Percentiles rank a stretch among this genome's conserved stretches.
Conservation (phyloP, 371 early-diverging fungal species). For the Actinomucor elegans region DNA sequence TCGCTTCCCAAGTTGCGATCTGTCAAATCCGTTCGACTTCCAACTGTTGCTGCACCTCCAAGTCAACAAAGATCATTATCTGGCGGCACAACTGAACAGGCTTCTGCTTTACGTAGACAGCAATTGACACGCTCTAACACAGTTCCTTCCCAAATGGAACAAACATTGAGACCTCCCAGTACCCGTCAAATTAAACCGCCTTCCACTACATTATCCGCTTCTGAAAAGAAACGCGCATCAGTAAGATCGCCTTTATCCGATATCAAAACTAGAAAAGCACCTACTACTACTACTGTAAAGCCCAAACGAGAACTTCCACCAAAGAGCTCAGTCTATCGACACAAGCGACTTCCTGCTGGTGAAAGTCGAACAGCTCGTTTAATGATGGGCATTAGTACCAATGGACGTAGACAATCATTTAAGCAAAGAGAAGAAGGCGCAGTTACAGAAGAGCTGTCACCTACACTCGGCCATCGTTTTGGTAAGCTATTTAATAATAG, state of each 20-base stretch:
- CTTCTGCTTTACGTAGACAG: neutral
- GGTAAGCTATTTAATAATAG: neutral
- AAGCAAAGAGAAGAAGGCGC: conserved; percentile 12
- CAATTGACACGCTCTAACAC: conserved; percentile 23
- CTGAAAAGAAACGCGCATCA: neutral
- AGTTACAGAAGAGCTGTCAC: neutral
- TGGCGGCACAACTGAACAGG: neutral
- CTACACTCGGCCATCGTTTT: conserved; percentile 13
- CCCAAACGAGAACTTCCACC: conserved; percentile 18
- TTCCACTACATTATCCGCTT: neutral
- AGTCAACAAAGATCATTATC: neutral
- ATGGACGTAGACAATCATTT: conserved; percentile 24
- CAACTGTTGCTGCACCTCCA: neutral
- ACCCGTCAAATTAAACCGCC: conserved; percentile 2
- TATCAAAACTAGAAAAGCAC: conserved; percentile 5
- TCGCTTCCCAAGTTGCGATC: neutral
- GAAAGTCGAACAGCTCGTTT: conserved; percentile 43
- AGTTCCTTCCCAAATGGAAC: conserved; percentile 17
- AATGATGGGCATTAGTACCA: conserved; percentile 46
- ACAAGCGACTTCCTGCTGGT: conserved; percentile 33
- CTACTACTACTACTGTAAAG: conserved; percentile 1
- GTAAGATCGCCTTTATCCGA: conserved; percentile 3
- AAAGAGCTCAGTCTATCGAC: conserved; percentile 30
- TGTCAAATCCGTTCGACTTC: conserved; percentile 1
- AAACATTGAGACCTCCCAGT: neutral